phyloP scores from a whole-genome alignment of 2,329 filamentous ascomycete genomes.

The Pyrenochaeta sp. region DNA sequence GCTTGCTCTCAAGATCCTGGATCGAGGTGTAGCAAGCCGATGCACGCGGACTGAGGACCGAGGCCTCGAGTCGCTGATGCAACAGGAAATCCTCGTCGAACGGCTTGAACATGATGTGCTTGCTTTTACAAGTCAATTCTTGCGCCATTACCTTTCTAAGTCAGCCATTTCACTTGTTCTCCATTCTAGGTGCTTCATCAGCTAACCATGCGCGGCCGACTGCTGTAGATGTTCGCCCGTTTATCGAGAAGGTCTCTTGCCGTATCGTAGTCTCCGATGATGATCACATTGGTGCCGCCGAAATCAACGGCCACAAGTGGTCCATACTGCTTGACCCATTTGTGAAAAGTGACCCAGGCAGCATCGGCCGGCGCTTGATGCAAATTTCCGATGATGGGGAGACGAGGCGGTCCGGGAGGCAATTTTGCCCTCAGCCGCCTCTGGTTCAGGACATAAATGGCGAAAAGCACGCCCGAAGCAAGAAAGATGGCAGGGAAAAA shows the following conservation, averaged over 20 bases:
- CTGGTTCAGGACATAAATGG: too few species aligned
- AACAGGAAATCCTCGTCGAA: slow-evolving; percentile 50
- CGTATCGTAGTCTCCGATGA: slow-evolving; percentile 58
- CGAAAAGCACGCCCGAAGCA: too few species aligned
- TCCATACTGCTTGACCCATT: slow-evolving; percentile 48
- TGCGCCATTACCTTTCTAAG: slow-evolving; percentile 53
- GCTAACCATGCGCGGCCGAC: slow-evolving; percentile 53
- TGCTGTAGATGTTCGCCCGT: slow-evolving; percentile 59
- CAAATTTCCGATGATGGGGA: slow-evolving; percentile 46
- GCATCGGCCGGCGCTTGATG: slow-evolving; percentile 37
- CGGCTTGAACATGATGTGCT: slow-evolving; percentile 50
- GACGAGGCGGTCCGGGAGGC: slow-evolving; percentile 38
- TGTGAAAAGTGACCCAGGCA: slow-evolving; percentile 35
- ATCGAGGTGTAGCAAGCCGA: slow-evolving; percentile 47
- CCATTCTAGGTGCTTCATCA: background rate
- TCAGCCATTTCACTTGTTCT: background rate
- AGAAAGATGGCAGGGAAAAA: too few species aligned
- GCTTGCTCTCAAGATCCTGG: slow-evolving; percentile 56
- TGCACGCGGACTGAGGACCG: slow-evolving; percentile 39
- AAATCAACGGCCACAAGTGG: slow-evolving; percentile 45
- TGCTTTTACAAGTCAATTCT: slow-evolving; percentile 55
- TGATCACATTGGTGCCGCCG: slow-evolving; percentile 41
- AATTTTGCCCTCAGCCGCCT: background rate
- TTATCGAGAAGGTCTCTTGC: slow-evolving; percentile 63
- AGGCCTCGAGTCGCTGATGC: slow-evolving; percentile 52